Base-by-base conservation (phyloP, 768 basidiomycete species). In the Coprinopsis marcescibilis region DNA sequence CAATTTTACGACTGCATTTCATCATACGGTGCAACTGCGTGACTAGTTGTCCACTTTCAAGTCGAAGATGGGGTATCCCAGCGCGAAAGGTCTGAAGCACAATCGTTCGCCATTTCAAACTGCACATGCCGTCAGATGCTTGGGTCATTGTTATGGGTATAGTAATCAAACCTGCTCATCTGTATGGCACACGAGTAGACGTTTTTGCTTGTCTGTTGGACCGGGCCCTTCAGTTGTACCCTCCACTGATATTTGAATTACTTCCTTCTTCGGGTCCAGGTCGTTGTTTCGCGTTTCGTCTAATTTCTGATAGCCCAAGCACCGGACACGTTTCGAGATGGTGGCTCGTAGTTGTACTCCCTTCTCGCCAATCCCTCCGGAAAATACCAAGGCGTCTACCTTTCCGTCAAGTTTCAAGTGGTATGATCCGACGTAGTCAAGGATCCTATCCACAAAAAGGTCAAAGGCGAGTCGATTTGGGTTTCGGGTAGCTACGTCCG, bases 351-450 rank as follows among this genome's bases (percentile, higher is more conserved):
- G 63, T 53, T 77, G 71, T 14, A 64, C 67, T 50, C 81, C 78
- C 53, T 72, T 73, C 64, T 96, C 93, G 0, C 93, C 93, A 43
- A 96, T 89, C 0, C 91, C 91, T 2, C 92, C 91, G 0, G 87
- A 75, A 60, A 94, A 92, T 11, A 93, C 86, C 33, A 94, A 57
- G 1, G 84, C 90, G 60, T 92, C 85, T 10, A 92, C 76, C 20
- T 70, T 50, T 13, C 77, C 77, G 25, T 71, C 71, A 19, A 92
- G 75, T 60, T 87, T 84, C 54, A 89, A 66, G 54, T 83, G 78
- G 61, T 90, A 92, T 38, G 80, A 73, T 4, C 85, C 89, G 37
- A 89, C 62, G 52, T 70, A 90, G 55, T 82, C 73, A 46, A 88
- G 56, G 38, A 94, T 71, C 15, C 90, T 71, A 62, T 94, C 90